Evolutionary conservation across 352 stramenopile species (phyloP), one percentile per base, ranked within the genome.

Genomic region (Phytophthora rubi): DNA sequence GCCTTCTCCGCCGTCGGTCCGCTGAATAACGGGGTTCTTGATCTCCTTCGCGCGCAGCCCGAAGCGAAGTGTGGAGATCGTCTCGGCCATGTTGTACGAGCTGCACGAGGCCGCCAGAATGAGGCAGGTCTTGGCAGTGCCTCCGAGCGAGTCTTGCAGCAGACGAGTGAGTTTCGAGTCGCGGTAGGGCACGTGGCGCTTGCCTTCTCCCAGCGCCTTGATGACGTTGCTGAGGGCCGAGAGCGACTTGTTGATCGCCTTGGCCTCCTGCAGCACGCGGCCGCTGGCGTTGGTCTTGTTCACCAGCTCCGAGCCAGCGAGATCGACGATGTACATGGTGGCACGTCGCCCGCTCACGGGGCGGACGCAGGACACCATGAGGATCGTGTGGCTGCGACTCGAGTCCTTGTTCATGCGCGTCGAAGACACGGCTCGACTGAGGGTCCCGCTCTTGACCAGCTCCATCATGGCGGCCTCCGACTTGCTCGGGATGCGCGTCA

Each of bases 101-200:
- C 82, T 91, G 54, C 83, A 91, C 4, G 86, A 93, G 7, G 98
- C 82, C 6, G 97, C 98, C 1, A 98, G 92, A 64, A 99, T 98
- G 59, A 99, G 89, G 58, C 94, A 98, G 16, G 96, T 99, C 74
- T 98, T 98, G 55, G 93, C 96, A 33, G 84, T 84, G 4, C 96
- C 96, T 23, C 96, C 94, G 0, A 99, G 79, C 26, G 86, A 96
- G 68, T 98, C 94, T 73, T 95, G 86, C 5, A 97, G 61, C 16
- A 96, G 63, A n/a, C 85, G 71, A 16, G 90, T 96, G 53, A 97
- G 84, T 70, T 96, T 96, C 2, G 84, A 94, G 62, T 97, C 88
- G 3, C 89, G 77, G 53, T 96, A 95, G 37, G 83, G 81, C 26
- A 91, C 77, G 67, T 91, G 81, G 39, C 90, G 90, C 55, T 92